Evolutionary conservation across 179 eudicot genomes (phyloP), one percentile per base, ranked within the genome.

Genomic region (Carnegiea gigantea): DNA sequence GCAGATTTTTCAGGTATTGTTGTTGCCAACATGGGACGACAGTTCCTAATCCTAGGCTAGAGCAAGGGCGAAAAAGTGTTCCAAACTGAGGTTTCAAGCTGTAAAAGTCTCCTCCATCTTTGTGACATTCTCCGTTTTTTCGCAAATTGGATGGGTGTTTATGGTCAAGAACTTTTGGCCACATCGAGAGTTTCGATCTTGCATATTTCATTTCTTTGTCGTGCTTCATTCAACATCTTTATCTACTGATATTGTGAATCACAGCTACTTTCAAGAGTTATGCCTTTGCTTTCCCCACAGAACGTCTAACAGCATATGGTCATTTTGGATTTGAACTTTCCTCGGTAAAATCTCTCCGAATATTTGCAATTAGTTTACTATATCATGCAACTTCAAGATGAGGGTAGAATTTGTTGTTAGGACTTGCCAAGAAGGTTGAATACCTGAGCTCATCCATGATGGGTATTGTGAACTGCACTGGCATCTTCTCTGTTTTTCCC

Each of bases 111-210:
- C 48, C 43, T 75, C 59, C 82, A 70, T 85, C 68, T 79, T 78
- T 77, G 82, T 30, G 87, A 78, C 82, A 82, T 74, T 79, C 46
- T 78, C 68, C 68, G 81, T 68, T 78, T 84, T 84, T 51, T 77
- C 65, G 78, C 71, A 62, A 77, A 70, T 73, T 44, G 71, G 70
- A 64, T 64, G 43, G 79, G 79, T 78, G 79, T 78, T 33, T 78
- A 81, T 84, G 78, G 81, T 71, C 46, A 15, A 76, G 48, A 70
- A 80, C 78, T 48, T 48, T 53, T 60, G 64, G 26, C 40, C 36
- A 12, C 57, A 21, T 78, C 17, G 51, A 60, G 73, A 59, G 36
- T 53, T 20, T 30, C 28, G 28, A 38, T 83, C 68, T 59, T 67
- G 78, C 83, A 57, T 75, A 33, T 57, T 26, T 79, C 71, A 5